Conservation (phyloP, 495 filamentous ascomycete species). For the Penicillium turbatum region DNA sequence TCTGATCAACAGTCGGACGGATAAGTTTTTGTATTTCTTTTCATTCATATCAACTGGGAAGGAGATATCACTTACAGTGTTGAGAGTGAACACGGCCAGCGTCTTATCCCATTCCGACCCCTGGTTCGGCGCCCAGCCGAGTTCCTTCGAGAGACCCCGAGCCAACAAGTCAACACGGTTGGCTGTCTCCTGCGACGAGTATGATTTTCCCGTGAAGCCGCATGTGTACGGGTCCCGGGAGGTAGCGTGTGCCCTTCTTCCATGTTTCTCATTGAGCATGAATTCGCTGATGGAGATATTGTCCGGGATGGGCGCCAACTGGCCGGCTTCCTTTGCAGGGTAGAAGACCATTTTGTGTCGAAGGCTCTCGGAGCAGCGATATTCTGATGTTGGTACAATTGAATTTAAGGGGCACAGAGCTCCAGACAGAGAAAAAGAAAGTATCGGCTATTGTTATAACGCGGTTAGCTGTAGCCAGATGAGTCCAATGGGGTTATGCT, state of each 20-base stretch:
- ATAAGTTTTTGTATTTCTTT: neutral
- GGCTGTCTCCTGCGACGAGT: constrained; percentile 60
- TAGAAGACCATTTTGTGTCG: constrained; percentile 68
- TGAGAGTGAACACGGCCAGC: constrained; percentile 69
- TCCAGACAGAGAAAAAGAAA: neutral
- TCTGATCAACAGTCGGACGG: constrained; percentile 42
- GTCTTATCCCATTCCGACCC: constrained; percentile 87
- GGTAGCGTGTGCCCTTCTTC: constrained; percentile 57
- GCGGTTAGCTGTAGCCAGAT: neutral
- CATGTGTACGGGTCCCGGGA: constrained; percentile 78
- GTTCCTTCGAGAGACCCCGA: constrained; percentile 63
- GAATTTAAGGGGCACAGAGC: neutral
- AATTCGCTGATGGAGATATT: constrained; percentile 74
- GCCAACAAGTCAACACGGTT: constrained; percentile 68
- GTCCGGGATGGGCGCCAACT: constrained; percentile 69
- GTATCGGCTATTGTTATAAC: neutral
- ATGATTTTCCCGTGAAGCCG: constrained; percentile 68
- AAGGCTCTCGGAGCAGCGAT: neutral
- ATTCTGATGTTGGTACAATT: neutral
- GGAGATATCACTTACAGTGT: constrained; percentile 56
- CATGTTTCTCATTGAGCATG: constrained; percentile 70
- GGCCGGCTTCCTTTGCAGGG: constrained; percentile 63
- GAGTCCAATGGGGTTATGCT: neutral
- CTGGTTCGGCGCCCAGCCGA: constrained; percentile 69
- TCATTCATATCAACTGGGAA: neutral